Evolutionary conservation across 352 stramenopile species (phyloP), one percentile per base, ranked within the genome.

Genomic region (Phytophthora macrochlamydospora): DNA sequence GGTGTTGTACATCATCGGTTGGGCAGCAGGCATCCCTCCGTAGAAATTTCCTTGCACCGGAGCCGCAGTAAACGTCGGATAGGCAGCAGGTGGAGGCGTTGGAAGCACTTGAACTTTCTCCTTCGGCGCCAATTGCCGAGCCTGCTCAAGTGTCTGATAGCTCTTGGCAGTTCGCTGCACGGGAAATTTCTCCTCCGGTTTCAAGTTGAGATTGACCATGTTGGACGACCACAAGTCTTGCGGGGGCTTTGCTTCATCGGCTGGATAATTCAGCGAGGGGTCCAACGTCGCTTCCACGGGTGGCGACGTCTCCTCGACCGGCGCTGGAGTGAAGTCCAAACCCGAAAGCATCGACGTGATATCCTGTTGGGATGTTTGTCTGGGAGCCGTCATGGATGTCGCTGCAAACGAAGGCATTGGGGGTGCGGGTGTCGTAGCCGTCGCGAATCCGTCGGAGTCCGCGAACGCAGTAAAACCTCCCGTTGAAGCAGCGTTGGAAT

Each of bases 171-270:
- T 76, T 3, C 79, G 69, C n/a, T 71, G 52, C 42, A 84, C 69
- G 13, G 56, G 68, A 56, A 85, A 80, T 51, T 91, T 89, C 29
- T 85, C 63, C 24, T 76, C 54, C 1, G 77, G 70, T 29, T 89
- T 90, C 40, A 94, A 64, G 62, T 94, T 89, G 44, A 94, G 59
- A 42, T 92, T 83, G 28, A 92, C 83, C 67, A 94, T 92, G 51
- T 67, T 76, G 40, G 86, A 91, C 3, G 76, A 78, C 86, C 86
- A 92, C 59, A 94, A 53, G 61, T 91, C 82, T 30, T 69, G 0
- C 0, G n/a, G 30, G 2, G 65, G 43, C 14, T 66, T 70, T 5
- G 64, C 51, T 11, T 83, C 71, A 12, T 85, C 68, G 1, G 67
- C 60, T 50, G 68, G 69, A 51, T 79, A 69, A 30, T 53, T 49